Evolutionary conservation across 1,284 basidiomycete genomes (phyloP).

Genomic region (Afroboletus lepidellus): DNA sequence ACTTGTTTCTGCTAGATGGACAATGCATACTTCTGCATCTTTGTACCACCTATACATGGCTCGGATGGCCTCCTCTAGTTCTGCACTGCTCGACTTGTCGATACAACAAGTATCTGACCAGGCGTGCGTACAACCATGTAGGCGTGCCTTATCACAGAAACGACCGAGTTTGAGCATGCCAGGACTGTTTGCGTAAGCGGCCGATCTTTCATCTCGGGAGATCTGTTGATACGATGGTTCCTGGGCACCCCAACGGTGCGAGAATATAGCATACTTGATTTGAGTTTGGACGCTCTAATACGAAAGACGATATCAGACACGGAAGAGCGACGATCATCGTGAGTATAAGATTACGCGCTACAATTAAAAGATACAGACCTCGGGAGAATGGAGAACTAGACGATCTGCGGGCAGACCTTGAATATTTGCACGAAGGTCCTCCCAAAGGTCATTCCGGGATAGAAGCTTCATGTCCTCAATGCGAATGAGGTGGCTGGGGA

Average conservation of each 20-base stretch:
- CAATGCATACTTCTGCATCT: slow-evolving; percentile 14
- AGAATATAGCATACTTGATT: slow-evolving; percentile 16
- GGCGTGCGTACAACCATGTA: slow-evolving; percentile 12
- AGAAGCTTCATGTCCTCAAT: slow-evolving; percentile 14
- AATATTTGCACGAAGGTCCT: slow-evolving; percentile 2
- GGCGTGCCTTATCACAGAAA: slow-evolving; percentile 13
- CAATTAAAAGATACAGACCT: slow-evolving; percentile 6
- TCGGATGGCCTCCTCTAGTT: slow-evolving; percentile 17
- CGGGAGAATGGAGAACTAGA: slow-evolving; percentile 3
- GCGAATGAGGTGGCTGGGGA: slow-evolving; percentile 16
- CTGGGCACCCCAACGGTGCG: slow-evolving; percentile 16
- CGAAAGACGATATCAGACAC: neutral
- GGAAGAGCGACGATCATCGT: neutral
- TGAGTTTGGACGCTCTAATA: slow-evolving; percentile 7
- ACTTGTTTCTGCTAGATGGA: slow-evolving; percentile 14
- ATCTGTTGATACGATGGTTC: slow-evolving; percentile 16
- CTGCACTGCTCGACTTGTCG: slow-evolving; percentile 18
- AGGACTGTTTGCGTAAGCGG: neutral
- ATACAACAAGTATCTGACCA: slow-evolving; percentile 19
- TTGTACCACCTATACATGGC: slow-evolving; percentile 20
- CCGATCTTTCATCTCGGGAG: neutral
- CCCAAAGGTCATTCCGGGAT: slow-evolving; percentile 14
- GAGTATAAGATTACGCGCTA: neutral
- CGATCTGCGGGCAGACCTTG: slow-evolving; percentile 4
- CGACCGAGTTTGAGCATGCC: slow-evolving; percentile 7